Percentiles rank a stretch among this genome's conserved stretches.
Conservation (phyloP, 139 green algal genomes). For the Tetradesmus obliquus region DNA sequence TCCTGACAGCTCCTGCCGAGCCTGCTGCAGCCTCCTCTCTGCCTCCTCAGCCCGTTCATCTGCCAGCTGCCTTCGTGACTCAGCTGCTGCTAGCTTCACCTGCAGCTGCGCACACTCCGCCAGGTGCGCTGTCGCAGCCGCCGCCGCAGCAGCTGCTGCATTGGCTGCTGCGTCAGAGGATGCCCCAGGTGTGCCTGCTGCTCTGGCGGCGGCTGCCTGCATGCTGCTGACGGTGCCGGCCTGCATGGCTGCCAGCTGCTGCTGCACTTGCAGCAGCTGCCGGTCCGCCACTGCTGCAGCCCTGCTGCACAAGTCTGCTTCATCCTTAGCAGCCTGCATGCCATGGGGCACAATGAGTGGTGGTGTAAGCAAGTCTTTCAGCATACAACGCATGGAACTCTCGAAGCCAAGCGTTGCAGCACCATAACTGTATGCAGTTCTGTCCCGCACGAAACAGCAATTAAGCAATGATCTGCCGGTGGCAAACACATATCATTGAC, state of each 20-base stretch:
- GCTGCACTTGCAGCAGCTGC: constrained; percentile 39
- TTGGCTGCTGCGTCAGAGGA: not conserved
- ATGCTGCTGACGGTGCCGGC: not conserved
- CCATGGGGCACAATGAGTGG: no score
- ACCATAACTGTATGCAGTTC: no score
- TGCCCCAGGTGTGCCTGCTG: not conserved
- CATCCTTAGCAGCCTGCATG: constrained; percentile 31
- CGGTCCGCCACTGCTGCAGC: constrained; percentile 39
- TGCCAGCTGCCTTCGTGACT: constrained; percentile 35
- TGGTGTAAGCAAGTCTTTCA: no score
- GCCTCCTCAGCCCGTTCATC: constrained; percentile 27
- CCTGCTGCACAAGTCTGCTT: constrained; percentile 35
- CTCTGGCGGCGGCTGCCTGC: not conserved
- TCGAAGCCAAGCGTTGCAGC: no score
- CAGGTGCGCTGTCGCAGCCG: constrained; percentile 10
- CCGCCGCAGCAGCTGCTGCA: constrained; percentile 19
- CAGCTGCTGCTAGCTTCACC: constrained; percentile 30
- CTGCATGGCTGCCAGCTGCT: constrained; percentile 32
- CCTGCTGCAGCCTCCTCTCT: not conserved
- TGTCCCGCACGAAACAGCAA: no score
- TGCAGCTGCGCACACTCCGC: constrained; percentile 45
- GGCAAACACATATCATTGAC: not conserved
- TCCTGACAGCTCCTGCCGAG: not conserved
- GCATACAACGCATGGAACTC: no score
- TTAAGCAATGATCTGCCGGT: no score